These are phyloP conservation scores for Pseudopyrenochaeta lycopersici DNA, from an alignment of 2,329 filamentous ascomycete genomes.

Conservation along the genomic window DNA sequence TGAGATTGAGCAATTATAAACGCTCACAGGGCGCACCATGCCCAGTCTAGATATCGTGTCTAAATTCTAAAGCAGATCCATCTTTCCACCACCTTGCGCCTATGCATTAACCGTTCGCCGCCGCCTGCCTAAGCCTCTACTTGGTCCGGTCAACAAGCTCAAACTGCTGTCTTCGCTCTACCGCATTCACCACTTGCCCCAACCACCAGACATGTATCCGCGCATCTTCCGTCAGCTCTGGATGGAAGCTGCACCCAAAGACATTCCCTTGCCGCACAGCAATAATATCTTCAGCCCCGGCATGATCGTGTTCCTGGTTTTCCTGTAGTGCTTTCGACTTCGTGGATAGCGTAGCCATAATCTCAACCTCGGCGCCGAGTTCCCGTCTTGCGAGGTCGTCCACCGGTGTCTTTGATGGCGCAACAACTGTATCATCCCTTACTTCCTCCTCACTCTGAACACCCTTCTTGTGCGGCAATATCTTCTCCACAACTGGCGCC, in stretches of 20 bases:
- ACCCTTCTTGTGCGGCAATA: slow-evolving; percentile 65
- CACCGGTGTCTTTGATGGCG: slow-evolving; percentile 62
- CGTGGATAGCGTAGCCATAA: slow-evolving; percentile 66
- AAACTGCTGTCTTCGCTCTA: slow-evolving; percentile 41
- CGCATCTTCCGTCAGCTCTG: slow-evolving; percentile 86
- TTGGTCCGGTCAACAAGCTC: slow-evolving; percentile 41
- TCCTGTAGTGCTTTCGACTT: slow-evolving; percentile 58
- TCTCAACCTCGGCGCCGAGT: slow-evolving; percentile 62
- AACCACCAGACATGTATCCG: slow-evolving; percentile 97
- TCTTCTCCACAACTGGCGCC: slow-evolving; percentile 88
- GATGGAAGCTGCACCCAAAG: slow-evolving; percentile 94
- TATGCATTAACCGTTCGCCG: slow-evolving; percentile 7
- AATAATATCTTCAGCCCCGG: slow-evolving; percentile 73
- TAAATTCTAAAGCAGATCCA: slow-evolving; percentile 13
- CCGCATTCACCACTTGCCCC: slow-evolving; percentile 65
- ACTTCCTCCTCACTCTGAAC: slow-evolving; percentile 61
- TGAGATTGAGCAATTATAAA: not conserved
- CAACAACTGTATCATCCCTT: slow-evolving; percentile 63
- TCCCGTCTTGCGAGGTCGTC: slow-evolving; percentile 56
- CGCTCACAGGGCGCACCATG: not conserved
- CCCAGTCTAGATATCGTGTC: slow-evolving; percentile 18
- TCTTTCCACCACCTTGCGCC: slow-evolving; percentile 17
- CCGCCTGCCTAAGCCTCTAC: not conserved
- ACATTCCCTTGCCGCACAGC: slow-evolving; percentile 91
- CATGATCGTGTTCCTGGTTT: slow-evolving; percentile 56